Base-by-base conservation (phyloP, 2,329 filamentous ascomycete species). In the Periconia digitata region DNA sequence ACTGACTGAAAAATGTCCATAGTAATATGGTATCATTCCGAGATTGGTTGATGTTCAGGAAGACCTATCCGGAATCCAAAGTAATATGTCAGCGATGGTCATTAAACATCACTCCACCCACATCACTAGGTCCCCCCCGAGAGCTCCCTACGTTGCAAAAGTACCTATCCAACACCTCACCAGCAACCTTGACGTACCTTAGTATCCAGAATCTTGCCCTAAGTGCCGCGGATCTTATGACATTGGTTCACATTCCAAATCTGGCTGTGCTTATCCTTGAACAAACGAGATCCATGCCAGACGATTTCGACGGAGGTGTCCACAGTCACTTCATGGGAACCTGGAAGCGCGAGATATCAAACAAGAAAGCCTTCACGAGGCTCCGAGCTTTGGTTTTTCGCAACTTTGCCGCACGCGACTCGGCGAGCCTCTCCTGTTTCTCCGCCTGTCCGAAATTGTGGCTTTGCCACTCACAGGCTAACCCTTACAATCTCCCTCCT, bases 331-430 rank as follows among this genome's bases (percentile, higher is more conserved):
- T 44, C 24, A 51, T 64, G 22, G 46, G 48, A 16, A 42, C 50
- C 35, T 66, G 62, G 59, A 50, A 49, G 8, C 55, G 58, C n/a
- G 55, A 53, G 20, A 56, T 55, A 7, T 15, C 24, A 12, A 52
- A 62, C 40, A 62, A 48, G 24, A 27, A 38, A n/a, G 49, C 58
- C 15, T 56, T 66, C 17, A 42, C 35, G 10, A 54, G 51, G 24
- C 45, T 66, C 12, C 47, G 34, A 34, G 47, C 60, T 8, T 34
- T 64, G 3, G 45, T 57, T 2, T 42, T 64, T 8, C 49, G 47
- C 24, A 36, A 51, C 24, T 51, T 56, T 29, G 32, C 40, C 6
- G 20, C 52, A 3, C 40, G 40, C n/a, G 40, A 41, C 27, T 22
- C 37, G 3, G 27, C 29, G 10, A 42, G 52, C 12, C 40, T 62